A percentile compares a stretch with the other conserved stretches of the same genome.
Conservation (phyloP, 176 grass and related monocot genomes). For the Oryza longistaminata region DNA sequence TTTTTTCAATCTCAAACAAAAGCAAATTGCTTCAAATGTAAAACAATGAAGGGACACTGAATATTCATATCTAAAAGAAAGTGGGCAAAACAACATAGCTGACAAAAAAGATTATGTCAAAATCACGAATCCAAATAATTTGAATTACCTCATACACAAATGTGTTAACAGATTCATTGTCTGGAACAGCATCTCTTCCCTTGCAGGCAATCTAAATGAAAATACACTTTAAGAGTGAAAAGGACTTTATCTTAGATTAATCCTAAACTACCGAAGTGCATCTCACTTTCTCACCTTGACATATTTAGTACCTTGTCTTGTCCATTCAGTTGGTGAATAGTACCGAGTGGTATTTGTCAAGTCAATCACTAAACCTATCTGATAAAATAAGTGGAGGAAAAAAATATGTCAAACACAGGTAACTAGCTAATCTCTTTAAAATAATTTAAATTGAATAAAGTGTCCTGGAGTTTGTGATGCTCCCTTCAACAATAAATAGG, state of each 20-base stretch:
- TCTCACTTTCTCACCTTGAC: slow-evolving; percentile 63
- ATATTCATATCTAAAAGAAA: slow-evolving; percentile 4
- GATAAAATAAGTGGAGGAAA: not conserved
- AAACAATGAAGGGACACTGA: not conserved
- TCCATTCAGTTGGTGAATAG: slow-evolving; percentile 64
- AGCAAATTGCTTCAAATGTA: not conserved
- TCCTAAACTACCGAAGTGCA: slow-evolving; percentile 5
- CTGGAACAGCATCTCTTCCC: slow-evolving; percentile 79
- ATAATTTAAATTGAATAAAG: slow-evolving; percentile 5
- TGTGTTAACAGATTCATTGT: slow-evolving; percentile 71
- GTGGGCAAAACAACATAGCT: not conserved
- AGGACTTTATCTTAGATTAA: not conserved
- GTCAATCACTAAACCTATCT: slow-evolving; percentile 84
- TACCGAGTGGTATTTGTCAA: slow-evolving; percentile 80
- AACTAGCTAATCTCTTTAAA: not conserved
- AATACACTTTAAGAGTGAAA: not conserved
- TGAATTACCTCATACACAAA: slow-evolving; percentile 41
- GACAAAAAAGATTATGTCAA: slow-evolving; percentile 14
- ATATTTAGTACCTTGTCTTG: slow-evolving; percentile 72
- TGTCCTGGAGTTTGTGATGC: not conserved
- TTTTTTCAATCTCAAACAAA: not conserved
- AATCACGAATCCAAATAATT: not conserved
- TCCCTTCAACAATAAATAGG: slow-evolving; percentile 11
- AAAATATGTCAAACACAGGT: not conserved
- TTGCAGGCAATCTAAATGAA: slow-evolving; percentile 72